Evolutionary conservation across 164 flowering plant species (phyloP), one percentile per base, ranked within the genome.

Genomic region (Tinospora cordifolia): DNA sequence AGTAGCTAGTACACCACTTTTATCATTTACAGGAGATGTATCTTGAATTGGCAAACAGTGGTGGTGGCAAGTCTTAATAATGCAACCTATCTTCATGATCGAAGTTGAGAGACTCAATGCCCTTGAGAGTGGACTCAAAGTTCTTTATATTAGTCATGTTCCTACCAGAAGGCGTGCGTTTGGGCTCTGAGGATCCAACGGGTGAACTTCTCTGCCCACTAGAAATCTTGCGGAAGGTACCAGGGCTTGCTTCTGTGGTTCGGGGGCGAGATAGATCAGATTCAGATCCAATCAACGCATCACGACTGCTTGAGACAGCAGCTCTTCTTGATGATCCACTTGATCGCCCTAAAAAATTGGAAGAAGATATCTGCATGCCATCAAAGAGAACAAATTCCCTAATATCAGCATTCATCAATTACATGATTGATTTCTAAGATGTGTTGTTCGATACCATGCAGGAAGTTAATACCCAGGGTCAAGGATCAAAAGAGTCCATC

Each of bases 291-390:
- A 77, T 57, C 49, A 79, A 64, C 64, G 82, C 81, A 22, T 90
- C 96, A 38, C 85, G 94, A 74, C 87, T 88, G 77, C 90, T 83
- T 60, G 93, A 83, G 62, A 87, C 83, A 71, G 86, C 85, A 73
- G 79, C 82, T 54, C 87, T 88, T 83, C 95, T 85, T 63, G 88
- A 82, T 22, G 93, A 85, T 73, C 96, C 96, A 72, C 90, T 84
- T 49, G 95, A 78, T 65, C 86, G 84, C 27, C 87, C 91, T 74
- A 87, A 44, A 62, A 87, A 78, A 44, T 68, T 76, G 46, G 90
- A 82, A 74, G 76, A 78, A 38, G 90, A 69, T 36, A 84, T 36
- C 94, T 92, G 91, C 82, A 79, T 17, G 19, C 4, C 21, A n/a
- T 2, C 22, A 54, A 54, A 8, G 21, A 54, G 21, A 24, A 54